These are phyloP conservation scores for Syncephalis plumigaleata DNA, from an alignment of 371 early-diverging fungal species.

Conservation along the genomic window DNA sequence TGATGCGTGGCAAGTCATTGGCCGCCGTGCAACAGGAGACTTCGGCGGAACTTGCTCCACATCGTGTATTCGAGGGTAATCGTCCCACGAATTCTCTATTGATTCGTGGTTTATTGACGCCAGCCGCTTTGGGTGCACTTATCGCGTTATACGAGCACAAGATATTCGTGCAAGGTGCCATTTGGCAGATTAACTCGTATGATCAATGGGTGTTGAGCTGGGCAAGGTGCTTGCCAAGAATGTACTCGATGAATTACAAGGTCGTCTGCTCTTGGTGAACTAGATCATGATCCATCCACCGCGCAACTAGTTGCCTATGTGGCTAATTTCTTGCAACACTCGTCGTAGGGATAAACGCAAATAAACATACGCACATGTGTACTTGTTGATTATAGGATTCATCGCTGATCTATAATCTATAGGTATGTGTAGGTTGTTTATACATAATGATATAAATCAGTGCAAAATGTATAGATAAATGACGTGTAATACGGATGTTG, in stretches of 20 bases:
- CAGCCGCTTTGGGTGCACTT: constrained; percentile 85
- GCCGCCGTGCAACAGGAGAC: constrained; percentile 64
- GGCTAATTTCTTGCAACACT: too few relatives aligned
- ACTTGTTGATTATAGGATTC: too few relatives aligned
- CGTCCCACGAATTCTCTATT: constrained; percentile 92
- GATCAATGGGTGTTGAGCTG: constrained; percentile 99
- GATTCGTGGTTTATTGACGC: constrained; percentile 79
- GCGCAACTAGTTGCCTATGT: too few relatives aligned
- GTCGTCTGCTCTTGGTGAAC: too few relatives aligned
- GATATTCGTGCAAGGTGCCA: constrained; percentile 96
- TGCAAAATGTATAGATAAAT: too few relatives aligned
- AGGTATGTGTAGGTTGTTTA: too few relatives aligned
- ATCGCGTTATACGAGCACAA: constrained; percentile 99
- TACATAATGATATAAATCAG: too few relatives aligned
- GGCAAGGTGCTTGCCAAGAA: constrained; percentile 98
- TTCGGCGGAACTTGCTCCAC: constrained; percentile 56
- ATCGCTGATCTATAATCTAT: too few relatives aligned
- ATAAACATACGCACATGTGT: too few relatives aligned
- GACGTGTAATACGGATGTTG: too few relatives aligned
- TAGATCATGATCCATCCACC: too few relatives aligned
- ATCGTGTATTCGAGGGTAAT: constrained; percentile 94
- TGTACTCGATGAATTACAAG: constrained; percentile 68
- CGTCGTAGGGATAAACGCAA: too few relatives aligned
- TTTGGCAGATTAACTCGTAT: constrained; percentile 95
- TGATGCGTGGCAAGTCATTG: constrained; percentile 85